phyloP scores from a whole-genome alignment of 306 rosid genomes.

The Ceratonia siliqua region DNA sequence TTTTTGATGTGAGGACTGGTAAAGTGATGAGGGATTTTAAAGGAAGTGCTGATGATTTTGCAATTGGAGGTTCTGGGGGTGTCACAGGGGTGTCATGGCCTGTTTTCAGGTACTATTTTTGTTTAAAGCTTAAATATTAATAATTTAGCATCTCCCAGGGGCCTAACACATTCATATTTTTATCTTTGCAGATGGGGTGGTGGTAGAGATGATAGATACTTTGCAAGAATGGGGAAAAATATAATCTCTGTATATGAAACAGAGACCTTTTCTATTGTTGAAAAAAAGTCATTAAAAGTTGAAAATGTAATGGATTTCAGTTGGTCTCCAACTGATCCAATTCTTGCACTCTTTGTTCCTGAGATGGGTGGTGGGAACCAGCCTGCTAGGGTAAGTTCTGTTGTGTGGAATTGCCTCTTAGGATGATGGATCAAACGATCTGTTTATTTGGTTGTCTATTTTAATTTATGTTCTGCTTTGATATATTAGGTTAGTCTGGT shows the following conservation, averaged over 20 bases:
- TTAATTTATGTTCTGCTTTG: slow-evolving; percentile 15
- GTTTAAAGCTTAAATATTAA: background rate
- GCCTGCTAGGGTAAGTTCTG: slow-evolving; percentile 74
- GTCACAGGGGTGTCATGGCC: slow-evolving; percentile 88
- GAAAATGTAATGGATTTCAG: slow-evolving; percentile 85
- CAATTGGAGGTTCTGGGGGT: slow-evolving; percentile 76
- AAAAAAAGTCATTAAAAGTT: slow-evolving; percentile 79
- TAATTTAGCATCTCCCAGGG: background rate
- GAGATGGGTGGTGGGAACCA: slow-evolving; percentile 93
- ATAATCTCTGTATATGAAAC: slow-evolving; percentile 79
- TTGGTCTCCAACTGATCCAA: slow-evolving; percentile 92
- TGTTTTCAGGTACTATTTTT: slow-evolving; percentile 60
- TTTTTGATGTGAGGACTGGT: slow-evolving; percentile 89
- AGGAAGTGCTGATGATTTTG: slow-evolving; percentile 83
- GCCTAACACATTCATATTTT: background rate
- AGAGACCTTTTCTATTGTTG: slow-evolving; percentile 77
- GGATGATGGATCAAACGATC: background rate
- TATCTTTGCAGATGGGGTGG: slow-evolving; percentile 79
- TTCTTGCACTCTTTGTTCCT: slow-evolving; percentile 84
- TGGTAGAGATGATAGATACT: slow-evolving; percentile 75
- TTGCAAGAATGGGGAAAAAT: slow-evolving; percentile 86
- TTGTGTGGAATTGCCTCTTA: background rate
- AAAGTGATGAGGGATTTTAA: slow-evolving; percentile 89
- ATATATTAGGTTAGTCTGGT: slow-evolving; percentile 69
- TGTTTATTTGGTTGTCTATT: background rate